Conservation (phyloP, 306 rosid genomes). For the Fagus crenata region DNA sequence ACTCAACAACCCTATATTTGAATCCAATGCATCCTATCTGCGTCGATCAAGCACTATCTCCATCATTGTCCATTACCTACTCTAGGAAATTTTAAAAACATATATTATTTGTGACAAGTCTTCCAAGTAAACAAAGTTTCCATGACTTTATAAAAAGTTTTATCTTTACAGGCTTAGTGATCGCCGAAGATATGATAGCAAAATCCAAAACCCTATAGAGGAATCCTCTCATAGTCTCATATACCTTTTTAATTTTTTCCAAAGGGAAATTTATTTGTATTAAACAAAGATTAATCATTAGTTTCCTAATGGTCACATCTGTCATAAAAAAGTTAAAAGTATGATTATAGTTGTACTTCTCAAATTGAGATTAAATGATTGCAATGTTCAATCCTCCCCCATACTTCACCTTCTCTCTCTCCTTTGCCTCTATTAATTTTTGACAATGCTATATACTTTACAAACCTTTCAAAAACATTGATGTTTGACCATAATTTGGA, state of each 20-base stretch:
- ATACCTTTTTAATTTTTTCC: background rate
- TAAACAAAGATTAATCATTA: background rate
- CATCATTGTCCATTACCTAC: background rate
- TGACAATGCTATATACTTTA: background rate
- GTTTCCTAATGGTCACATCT: background rate
- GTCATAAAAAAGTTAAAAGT: constrained; percentile 27
- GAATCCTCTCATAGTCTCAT: background rate
- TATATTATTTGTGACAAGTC: background rate
- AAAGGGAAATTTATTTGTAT: background rate
- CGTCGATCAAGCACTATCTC: background rate
- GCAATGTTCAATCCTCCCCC: background rate
- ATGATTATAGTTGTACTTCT: constrained; percentile 52
- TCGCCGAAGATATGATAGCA: background rate
- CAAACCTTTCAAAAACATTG: background rate
- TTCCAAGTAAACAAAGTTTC: background rate
- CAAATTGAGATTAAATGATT: constrained; percentile 13
- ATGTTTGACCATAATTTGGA: background rate
- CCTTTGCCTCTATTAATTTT: background rate
- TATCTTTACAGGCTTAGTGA: background rate
- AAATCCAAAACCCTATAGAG: background rate
- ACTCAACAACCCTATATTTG: background rate
- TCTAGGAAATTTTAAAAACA: background rate
- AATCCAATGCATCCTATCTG: background rate
- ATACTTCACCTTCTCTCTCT: background rate
- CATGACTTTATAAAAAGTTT: background rate